Percentiles rank a stretch among this genome's conserved stretches.
These are phyloP conservation scores for Letharia lupina DNA, from an alignment of 495 filamentous ascomycete genomes.

Conservation along the genomic window DNA sequence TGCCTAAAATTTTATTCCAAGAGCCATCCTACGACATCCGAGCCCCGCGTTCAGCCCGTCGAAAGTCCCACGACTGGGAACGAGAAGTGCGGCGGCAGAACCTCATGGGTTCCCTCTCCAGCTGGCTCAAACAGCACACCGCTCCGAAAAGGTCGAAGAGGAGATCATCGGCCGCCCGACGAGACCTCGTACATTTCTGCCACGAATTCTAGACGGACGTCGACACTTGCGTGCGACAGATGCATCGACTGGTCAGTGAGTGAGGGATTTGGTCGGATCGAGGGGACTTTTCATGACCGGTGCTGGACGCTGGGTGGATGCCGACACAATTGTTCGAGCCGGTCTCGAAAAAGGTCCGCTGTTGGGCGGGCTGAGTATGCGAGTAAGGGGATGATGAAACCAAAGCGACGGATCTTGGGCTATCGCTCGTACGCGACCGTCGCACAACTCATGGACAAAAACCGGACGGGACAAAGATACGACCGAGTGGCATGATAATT, in stretches of 20 bases:
- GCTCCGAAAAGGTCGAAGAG: neutral
- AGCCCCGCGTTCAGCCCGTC: neutral
- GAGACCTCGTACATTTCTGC: neutral
- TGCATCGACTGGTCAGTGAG: no score
- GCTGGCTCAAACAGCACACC: conserved; percentile 6
- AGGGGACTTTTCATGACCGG: neutral
- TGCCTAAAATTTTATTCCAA: conserved; percentile 1
- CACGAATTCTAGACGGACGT: neutral
- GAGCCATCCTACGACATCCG: conserved; percentile 3
- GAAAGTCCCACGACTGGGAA: conserved; percentile 3
- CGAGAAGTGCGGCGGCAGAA: neutral
- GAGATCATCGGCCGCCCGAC: neutral
- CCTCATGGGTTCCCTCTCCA: neutral
- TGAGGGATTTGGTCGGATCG: no score
- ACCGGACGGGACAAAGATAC: neutral
- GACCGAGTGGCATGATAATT: neutral
- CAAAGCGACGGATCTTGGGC: neutral
- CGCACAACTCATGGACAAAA: neutral
- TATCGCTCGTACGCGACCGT: neutral
- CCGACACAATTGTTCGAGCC: neutral
- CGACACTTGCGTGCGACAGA: neutral
- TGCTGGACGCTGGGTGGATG: neutral
- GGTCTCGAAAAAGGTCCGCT: neutral
- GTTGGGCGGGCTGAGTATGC: neutral
- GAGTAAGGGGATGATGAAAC: neutral